Evolutionary conservation across 208 protist species (phyloP).

Genomic region (Wallacemonas rigidus): DNA sequence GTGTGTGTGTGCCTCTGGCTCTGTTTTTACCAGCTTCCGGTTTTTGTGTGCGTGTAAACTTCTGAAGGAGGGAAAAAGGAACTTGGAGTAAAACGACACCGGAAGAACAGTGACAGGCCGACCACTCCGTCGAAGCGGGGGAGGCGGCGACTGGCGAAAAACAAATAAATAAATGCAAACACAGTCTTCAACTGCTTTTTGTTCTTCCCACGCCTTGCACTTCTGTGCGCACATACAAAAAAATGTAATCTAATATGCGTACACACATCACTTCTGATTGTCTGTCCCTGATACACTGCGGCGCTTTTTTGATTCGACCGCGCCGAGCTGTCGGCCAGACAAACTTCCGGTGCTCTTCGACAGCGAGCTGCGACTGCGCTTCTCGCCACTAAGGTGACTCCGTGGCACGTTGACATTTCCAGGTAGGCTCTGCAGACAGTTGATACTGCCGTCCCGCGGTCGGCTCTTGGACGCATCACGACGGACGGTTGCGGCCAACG

Average conservation of each 20-base stretch:
- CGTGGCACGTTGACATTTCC: background rate
- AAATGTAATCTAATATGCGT: too few relatives aligned
- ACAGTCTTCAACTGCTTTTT: too few relatives aligned
- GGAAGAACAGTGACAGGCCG: too few relatives aligned
- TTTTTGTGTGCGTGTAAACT: too few relatives aligned
- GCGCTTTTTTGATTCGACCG: background rate
- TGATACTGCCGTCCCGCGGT: background rate
- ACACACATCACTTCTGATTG: background rate
- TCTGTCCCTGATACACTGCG: background rate
- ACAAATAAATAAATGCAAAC: too few relatives aligned
- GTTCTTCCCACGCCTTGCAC: background rate
- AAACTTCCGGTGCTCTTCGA: background rate
- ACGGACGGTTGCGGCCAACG: background rate
- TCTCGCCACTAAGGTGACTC: background rate
- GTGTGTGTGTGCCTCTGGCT: too few relatives aligned
- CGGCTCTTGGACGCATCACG: background rate
- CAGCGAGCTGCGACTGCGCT: slow-evolving; percentile 13
- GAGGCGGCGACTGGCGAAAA: too few relatives aligned
- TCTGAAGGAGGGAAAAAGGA: too few relatives aligned
- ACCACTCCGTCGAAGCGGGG: too few relatives aligned
- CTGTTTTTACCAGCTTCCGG: too few relatives aligned
- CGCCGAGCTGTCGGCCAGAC: background rate
- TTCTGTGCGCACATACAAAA: background rate
- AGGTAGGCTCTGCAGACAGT: slow-evolving; percentile 11
- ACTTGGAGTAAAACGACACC: too few relatives aligned